A percentile compares a stretch with the other conserved stretches of the same genome.
Conservation (phyloP, 805 yeast species). For the Zygosaccharomyces bailii region DNA sequence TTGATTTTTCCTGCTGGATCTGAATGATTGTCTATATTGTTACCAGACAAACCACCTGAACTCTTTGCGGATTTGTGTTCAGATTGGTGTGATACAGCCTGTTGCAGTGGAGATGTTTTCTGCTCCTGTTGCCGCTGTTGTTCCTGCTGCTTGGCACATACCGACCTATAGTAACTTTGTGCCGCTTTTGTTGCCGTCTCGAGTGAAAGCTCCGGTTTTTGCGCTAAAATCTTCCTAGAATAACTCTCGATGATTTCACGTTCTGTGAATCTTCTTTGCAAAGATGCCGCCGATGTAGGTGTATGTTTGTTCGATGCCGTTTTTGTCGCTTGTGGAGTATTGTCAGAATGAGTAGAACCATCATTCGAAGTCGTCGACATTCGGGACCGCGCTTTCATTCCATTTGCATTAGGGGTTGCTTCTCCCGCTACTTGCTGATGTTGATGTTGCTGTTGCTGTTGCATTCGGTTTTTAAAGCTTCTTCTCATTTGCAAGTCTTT, state of each 20-base stretch:
- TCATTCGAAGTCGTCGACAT: slow-evolving; percentile 15
- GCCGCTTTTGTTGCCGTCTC: slow-evolving; percentile 36
- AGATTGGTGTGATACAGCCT: slow-evolving; percentile 12
- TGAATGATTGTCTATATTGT: slow-evolving; percentile 5
- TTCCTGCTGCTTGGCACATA: slow-evolving; percentile 21
- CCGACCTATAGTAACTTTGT: slow-evolving; percentile 28
- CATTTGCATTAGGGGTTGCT: slow-evolving; percentile 4
- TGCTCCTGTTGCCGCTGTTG: slow-evolving; percentile 15
- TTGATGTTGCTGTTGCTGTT: slow-evolving; percentile 26
- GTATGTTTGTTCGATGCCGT: slow-evolving; percentile 15
- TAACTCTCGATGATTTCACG: slow-evolving; percentile 33
- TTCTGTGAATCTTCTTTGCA: slow-evolving; percentile 26
- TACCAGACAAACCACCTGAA: slow-evolving; percentile 3
- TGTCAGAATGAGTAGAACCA: slow-evolving; percentile 15
- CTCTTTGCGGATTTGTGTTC: slow-evolving; percentile 4
- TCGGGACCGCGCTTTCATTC: slow-evolving; percentile 11
- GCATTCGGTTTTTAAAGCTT: slow-evolving; percentile 31
- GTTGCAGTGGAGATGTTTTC: slow-evolving; percentile 8
- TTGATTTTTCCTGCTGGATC: slow-evolving; percentile 18
- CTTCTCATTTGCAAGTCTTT: slow-evolving; percentile 46
- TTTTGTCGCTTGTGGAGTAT: slow-evolving; percentile 8
- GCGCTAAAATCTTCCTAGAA: slow-evolving; percentile 30
- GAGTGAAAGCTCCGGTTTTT: slow-evolving; percentile 32
- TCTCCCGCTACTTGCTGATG: slow-evolving; percentile 16
- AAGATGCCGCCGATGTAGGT: slow-evolving; percentile 15